These are phyloP conservation scores for Ploettnerulaceae sp. DNA, from an alignment of 2,329 filamentous ascomycete genomes.

Conservation along the genomic window DNA sequence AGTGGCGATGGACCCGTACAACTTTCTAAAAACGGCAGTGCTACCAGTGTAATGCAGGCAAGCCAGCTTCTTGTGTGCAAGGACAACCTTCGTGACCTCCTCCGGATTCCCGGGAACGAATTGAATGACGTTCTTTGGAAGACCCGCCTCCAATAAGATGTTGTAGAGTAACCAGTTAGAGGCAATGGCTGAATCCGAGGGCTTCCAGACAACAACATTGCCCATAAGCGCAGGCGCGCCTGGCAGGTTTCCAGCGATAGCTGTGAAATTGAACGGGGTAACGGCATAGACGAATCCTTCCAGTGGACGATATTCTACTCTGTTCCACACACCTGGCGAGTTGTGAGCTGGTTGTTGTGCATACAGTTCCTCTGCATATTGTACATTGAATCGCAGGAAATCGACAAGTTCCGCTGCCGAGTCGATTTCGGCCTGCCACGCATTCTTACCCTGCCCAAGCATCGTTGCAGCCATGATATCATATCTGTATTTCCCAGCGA, in stretches of 20 bases:
- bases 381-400: conserved; percentile 90
- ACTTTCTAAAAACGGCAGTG: conserved; percentile 81
- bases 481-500: conserved; percentile 90
- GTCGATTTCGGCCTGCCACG: conserved; percentile 99
- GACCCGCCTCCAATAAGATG: conserved; percentile 84
- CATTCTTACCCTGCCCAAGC: conserved; percentile 95
- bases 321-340: conserved; percentile 82
- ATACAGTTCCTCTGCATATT: conserved; percentile 90
- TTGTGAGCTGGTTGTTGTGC: conserved; percentile 81
- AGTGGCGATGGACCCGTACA: conserved; percentile 81
- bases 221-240: conserved; percentile 82
- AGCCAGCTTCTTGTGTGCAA: conserved; percentile 75
- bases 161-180: conserved; percentile 88
- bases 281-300: conserved; percentile 96
- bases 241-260: conserved; percentile 83
- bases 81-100: conserved; percentile 71
- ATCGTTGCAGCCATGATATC: conserved; percentile 96
- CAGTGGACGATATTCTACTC: conserved; percentile 81
- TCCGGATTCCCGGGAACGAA: conserved; percentile 87
- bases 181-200: conserved; percentile 82
- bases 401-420: conserved; percentile 87
- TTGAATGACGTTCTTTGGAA: conserved; percentile 86
- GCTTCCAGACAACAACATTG: conserved; percentile 96
- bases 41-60: conserved; percentile 94
- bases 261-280: conserved; percentile 95